These are phyloP conservation scores for Rhodofomes roseus DNA, from an alignment of 1,284 basidiomycete genomes.

Conservation along the genomic window DNA sequence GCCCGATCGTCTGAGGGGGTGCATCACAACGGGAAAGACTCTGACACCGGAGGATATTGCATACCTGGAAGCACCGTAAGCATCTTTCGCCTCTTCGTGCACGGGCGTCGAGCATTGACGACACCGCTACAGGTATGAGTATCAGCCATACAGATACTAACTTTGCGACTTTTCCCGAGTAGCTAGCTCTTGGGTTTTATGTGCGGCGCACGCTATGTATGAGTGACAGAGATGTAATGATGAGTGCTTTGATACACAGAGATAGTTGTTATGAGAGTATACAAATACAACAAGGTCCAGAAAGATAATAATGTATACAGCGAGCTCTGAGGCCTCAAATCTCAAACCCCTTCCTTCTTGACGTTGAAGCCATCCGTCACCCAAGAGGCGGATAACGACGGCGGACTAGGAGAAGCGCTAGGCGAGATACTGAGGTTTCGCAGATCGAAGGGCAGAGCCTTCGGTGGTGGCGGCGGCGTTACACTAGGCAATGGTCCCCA, in stretches of 20 bases:
- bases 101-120: neutral
- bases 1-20: constrained; percentile 8
- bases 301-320: neutral
- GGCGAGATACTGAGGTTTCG: neutral
- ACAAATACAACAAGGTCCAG: neutral
- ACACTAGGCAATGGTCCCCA: constrained; percentile 59
- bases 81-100: neutral
- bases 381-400: constrained; percentile 21
- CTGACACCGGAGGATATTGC: constrained; percentile 18
- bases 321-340: neutral
- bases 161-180: too few relatives aligned
- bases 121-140: neutral
- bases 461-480: constrained; percentile 31
- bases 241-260: neutral
- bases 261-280: neutral
- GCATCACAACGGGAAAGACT: constrained; percentile 11
- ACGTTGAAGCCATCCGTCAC: constrained; percentile 21
- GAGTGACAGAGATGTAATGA: too few relatives aligned
- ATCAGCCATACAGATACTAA: neutral
- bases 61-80: constrained; percentile 20
- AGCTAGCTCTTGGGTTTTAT: too few relatives aligned
- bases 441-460: constrained; percentile 27
- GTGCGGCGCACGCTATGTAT: too few relatives aligned
- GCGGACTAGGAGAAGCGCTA: neutral
- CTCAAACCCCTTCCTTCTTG: neutral